Conservation (phyloP, 2,329 filamentous ascomycete species). For the Hymenoscyphus scutula region DNA sequence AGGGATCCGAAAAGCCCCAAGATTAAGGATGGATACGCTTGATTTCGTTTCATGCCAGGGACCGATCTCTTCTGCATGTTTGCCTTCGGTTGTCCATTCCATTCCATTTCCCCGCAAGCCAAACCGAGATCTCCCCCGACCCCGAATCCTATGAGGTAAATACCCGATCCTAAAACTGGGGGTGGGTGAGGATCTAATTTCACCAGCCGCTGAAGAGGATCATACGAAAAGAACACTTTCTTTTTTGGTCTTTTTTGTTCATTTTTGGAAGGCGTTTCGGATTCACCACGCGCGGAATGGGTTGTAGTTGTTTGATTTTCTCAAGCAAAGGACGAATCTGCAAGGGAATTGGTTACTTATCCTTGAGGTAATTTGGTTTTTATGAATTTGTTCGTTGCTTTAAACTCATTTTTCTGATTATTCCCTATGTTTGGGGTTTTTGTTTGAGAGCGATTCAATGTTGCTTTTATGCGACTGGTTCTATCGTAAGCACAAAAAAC, state of each 20-base stretch:
- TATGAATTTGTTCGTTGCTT: too few species aligned
- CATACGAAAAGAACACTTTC: not conserved
- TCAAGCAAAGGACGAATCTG: not conserved
- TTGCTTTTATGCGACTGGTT: too few species aligned
- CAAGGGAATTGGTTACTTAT: not conserved
- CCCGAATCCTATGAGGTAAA: too few species aligned
- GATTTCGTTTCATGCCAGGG: not conserved
- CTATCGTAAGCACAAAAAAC: too few species aligned
- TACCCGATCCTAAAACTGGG: not conserved
- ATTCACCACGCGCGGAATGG: not conserved
- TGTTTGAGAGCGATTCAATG: too few species aligned
- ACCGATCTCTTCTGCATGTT: not conserved
- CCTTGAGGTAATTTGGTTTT: not conserved
- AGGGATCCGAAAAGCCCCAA: not conserved
- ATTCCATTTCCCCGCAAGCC: not conserved
- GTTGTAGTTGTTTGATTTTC: not conserved
- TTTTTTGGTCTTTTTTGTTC: not conserved
- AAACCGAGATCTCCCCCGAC: not conserved
- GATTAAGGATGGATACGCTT: not conserved
- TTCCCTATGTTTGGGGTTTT: too few species aligned
- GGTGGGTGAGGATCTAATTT: not conserved
- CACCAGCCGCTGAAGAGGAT: constrained; percentile 3
- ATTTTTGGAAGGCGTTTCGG: not conserved
- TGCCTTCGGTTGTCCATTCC: not conserved
- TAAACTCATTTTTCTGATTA: too few species aligned